Conservation (phyloP, 2,329 filamentous ascomycete species). For the Cordyceps tenuipes region DNA sequence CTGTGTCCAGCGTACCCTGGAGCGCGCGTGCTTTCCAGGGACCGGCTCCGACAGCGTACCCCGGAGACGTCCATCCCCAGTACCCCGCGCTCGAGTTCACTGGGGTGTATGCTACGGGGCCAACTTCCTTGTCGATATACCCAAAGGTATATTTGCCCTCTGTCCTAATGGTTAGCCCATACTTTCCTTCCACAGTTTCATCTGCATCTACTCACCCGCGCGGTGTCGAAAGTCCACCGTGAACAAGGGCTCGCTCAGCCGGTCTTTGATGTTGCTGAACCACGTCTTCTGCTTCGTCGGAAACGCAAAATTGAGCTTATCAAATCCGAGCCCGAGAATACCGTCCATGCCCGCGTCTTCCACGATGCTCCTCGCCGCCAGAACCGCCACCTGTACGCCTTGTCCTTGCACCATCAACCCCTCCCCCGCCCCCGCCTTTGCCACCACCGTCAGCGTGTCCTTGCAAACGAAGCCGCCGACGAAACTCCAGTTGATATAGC, state of each 20-base stretch:
- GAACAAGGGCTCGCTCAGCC: slow-evolving; percentile 40
- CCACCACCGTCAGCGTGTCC: slow-evolving; percentile 30
- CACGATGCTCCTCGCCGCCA: slow-evolving; percentile 33
- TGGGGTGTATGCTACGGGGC: slow-evolving; percentile 51
- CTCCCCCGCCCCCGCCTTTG: background rate
- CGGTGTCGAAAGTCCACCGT: slow-evolving; percentile 57
- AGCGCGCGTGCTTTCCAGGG: slow-evolving; percentile 29
- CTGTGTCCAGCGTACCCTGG: slow-evolving; percentile 46
- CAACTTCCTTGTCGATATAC: slow-evolving; percentile 51
- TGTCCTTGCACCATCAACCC: slow-evolving; percentile 30
- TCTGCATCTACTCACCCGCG: slow-evolving; percentile 14
- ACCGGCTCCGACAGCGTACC: slow-evolving; percentile 17
- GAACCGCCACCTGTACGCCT: slow-evolving; percentile 34
- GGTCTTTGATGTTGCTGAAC: slow-evolving; percentile 25
- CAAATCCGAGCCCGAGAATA: slow-evolving; percentile 37
- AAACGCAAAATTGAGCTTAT: slow-evolving; percentile 32
- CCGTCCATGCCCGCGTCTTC: slow-evolving; percentile 33
- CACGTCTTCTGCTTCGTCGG: slow-evolving; percentile 36
- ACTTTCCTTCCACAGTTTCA: no score
- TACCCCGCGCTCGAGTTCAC: slow-evolving; percentile 54
- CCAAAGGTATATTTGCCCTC: slow-evolving; percentile 68
- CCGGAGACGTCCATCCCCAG: slow-evolving; percentile 39
- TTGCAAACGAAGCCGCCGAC: slow-evolving; percentile 35
- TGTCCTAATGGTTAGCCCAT: slow-evolving; percentile 21
- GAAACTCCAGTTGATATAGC: slow-evolving; percentile 35